Conservation (phyloP, 768 basidiomycete species). For the Tricholomella constricta region DNA sequence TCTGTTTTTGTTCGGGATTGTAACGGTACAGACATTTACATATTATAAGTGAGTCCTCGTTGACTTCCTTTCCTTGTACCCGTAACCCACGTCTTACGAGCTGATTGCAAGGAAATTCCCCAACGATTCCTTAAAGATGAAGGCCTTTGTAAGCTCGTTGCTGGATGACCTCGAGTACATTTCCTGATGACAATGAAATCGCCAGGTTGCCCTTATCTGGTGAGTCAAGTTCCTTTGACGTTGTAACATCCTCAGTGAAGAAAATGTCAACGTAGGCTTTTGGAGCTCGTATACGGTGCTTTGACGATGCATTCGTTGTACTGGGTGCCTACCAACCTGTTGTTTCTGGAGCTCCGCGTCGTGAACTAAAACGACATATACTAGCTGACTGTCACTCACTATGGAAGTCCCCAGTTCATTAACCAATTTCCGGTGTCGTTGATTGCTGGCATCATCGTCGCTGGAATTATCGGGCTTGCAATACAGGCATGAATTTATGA, state of each 20-base stretch:
- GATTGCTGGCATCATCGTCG: background rate
- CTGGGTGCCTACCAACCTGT: background rate
- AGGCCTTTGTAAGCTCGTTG: conserved; percentile 10
- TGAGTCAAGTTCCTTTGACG: background rate
- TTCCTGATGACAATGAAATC: too few species aligned
- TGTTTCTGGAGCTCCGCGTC: background rate
- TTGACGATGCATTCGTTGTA: conserved; percentile 12
- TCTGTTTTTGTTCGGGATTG: conserved; percentile 3
- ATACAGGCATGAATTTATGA: too few species aligned
- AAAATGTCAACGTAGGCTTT: background rate
- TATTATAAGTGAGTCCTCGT: conserved; percentile 3
- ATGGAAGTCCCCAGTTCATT: conserved; percentile 6
- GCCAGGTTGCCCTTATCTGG: conserved; percentile 13
- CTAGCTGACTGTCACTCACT: conserved; percentile 12
- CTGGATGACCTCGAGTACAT: too few species aligned
- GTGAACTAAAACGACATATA: background rate
- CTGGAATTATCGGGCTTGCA: conserved; percentile 11
- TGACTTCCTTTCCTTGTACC: too few species aligned
- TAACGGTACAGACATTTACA: conserved; percentile 1
- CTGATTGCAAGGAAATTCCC: conserved; percentile 19
- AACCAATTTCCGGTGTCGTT: conserved; percentile 1
- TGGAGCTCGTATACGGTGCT: conserved; percentile 9
- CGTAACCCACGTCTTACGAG: too few species aligned
- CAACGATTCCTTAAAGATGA: conserved; percentile 5
- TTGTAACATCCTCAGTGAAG: background rate